These are phyloP conservation scores for Coprinellus micaceus DNA, from an alignment of 768 basidiomycete genomes.

Conservation along the genomic window DNA sequence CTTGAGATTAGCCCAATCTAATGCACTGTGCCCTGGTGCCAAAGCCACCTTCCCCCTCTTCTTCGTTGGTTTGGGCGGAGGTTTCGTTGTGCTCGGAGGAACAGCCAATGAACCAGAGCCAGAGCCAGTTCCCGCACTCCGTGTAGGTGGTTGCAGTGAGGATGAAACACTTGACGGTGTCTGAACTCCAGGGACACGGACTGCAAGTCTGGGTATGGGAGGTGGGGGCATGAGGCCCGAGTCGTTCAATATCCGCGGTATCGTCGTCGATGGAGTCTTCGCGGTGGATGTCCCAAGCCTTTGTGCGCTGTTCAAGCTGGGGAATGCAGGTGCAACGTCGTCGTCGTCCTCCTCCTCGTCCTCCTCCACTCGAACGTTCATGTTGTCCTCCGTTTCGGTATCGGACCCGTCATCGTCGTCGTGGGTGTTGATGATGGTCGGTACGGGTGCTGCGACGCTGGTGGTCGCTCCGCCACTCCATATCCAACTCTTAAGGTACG, in stretches of 20 bases:
- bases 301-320: constrained; percentile 68
- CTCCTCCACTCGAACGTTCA: constrained; percentile 13
- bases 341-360: constrained; percentile 40
- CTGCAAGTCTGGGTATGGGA: constrained; percentile 38
- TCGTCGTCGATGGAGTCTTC: not conserved
- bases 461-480: constrained; percentile 31
- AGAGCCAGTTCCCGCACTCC: constrained; percentile 20
- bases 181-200: constrained; percentile 36
- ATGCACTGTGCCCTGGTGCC: constrained; percentile 83
- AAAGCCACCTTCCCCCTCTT: constrained; percentile 80
- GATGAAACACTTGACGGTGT: constrained; percentile 20
- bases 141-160: not conserved
- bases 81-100: constrained; percentile 61
- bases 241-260: constrained; percentile 41
- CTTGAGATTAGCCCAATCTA: constrained; percentile 94
- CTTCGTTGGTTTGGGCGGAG: constrained; percentile 50
- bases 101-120: constrained; percentile 38
- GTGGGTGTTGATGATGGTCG: constrained; percentile 22
- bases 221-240: constrained; percentile 55
- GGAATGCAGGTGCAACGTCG: constrained; percentile 71
- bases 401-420: constrained; percentile 38
- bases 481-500: constrained; percentile 62
- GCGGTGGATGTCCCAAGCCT: constrained; percentile 35
- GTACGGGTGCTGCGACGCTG: constrained; percentile 27
- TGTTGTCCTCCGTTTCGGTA: constrained; percentile 28